Evolutionary conservation across 2,329 filamentous ascomycete species (phyloP), one percentile per base, ranked within the genome.

Genomic region (Alternaria triticimaculans): DNA sequence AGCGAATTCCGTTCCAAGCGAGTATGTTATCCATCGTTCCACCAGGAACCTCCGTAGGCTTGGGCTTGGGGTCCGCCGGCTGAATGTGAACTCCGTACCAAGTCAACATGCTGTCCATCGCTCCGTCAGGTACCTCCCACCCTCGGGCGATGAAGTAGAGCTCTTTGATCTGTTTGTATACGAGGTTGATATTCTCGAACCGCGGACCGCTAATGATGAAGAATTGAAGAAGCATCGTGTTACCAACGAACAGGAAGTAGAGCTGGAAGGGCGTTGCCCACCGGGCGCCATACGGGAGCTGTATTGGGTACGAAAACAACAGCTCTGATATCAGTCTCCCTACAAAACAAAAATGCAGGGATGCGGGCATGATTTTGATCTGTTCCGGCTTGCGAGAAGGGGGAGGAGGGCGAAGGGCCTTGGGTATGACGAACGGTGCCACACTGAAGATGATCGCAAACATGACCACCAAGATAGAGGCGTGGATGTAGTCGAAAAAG

Each of bases 191-290:
- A 4, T 62, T 43, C 8, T 49, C 37, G 18, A 41, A 41, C 37
- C 37, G 25, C 33, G 33, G 33, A 5, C 33, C 7, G 33, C 7
- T 37, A n/a, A n/a, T n/a, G 33, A 37, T 37, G 25, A 64, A 33
- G 21, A 63, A 57, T 18, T 33, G 18, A 5, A 50, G 6, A 28
- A 58, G 6, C 60, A 63, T 63, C 5, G 11, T 41, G n/a, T 51
- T 25, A 15, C 62, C 55, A 2, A 51, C 14, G 10, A 55, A 6
- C 7, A 41, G 14, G 8, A 41, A 25, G 14, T 33, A n/a, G 12
- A 58, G 15, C 1, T 49, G 50, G 5, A 61, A 37, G 10, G 2
- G 33, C 33, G 33, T 37, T 37, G 2, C 33, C 33, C 33, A 37
- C 33, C 33, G 33, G 33, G 33, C 33, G 15, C 33, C 33, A n/a